Evolutionary conservation across 805 yeast genomes (phyloP).

Genomic region (Wickerhamomyces bisporus): DNA sequence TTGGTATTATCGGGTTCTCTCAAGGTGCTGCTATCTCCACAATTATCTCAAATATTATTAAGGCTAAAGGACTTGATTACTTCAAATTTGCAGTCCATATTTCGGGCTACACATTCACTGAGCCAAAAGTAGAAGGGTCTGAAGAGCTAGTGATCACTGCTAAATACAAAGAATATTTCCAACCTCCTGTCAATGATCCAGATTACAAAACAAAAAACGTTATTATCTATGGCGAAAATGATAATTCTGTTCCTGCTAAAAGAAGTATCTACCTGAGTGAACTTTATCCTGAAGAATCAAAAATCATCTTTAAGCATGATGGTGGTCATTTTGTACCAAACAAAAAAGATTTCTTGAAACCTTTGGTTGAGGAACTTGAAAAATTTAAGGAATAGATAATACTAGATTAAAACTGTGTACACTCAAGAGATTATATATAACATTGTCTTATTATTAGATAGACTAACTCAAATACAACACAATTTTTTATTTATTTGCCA

Average conservation of each 20-base stretch:
- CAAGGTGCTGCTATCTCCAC: slow-evolving; percentile 93
- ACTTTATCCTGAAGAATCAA: slow-evolving; percentile 41
- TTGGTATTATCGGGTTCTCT: slow-evolving; percentile 86
- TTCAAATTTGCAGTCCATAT: slow-evolving; percentile 74
- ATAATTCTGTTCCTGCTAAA: slow-evolving; percentile 75
- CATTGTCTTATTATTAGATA: too few species aligned
- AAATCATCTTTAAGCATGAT: slow-evolving; percentile 67
- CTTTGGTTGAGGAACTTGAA: slow-evolving; percentile 34
- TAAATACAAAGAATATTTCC: slow-evolving; percentile 29
- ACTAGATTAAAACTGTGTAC: too few species aligned
- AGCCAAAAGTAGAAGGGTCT: slow-evolving; percentile 27
- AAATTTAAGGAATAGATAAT: background rate
- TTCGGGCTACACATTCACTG: slow-evolving; percentile 57
- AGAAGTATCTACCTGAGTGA: slow-evolving; percentile 59
- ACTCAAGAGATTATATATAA: too few species aligned
- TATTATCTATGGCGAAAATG: slow-evolving; percentile 82
- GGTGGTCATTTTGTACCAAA: slow-evolving; percentile 98
- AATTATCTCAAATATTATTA: slow-evolving; percentile 55
- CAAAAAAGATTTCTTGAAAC: slow-evolving; percentile 52
- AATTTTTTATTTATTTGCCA: slow-evolving; percentile 20
- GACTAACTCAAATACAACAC: too few species aligned
- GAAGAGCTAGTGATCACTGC: slow-evolving; percentile 32
- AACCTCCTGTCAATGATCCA: slow-evolving; percentile 20
- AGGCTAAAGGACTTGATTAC: slow-evolving; percentile 27
- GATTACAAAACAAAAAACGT: slow-evolving; percentile 41